Base-by-base conservation (phyloP, 202 grass and related monocot genomes). In the Digitaria exilis region DNA sequence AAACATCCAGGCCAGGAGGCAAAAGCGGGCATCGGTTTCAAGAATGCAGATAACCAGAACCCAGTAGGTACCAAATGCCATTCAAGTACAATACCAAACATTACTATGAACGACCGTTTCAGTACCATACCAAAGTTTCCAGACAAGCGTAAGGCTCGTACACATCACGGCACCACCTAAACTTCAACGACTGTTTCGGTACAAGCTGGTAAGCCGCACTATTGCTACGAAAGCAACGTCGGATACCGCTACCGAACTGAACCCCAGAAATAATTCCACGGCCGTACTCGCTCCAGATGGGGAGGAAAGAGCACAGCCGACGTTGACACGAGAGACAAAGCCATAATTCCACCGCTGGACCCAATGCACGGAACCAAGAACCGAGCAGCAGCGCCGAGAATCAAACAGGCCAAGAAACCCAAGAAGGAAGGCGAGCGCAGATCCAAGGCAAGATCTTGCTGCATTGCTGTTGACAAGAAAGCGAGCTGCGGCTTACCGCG, bases 361-460 rank as follows among this genome's bases (percentile, higher is more conserved):
- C 80, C 51, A 57, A 73, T 28, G 8, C 3, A 42, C 73, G 56
- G 50, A 79, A 55, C 42, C 79, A 63, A 65, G 72, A 86, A 86
- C 3, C 64, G 28, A 39, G 71, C 62, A 51, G 75, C 30, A 1
- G 28, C 39, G 7, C 6, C 11, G 15, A 39, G 51, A 62, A 85
- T 10, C 45, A 12, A 37, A 51, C 51, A 42, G 10, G 41, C 31
- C 49, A 68, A 34, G 78, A 39, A 76, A 87, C 31, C 30, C 31
- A 70, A 70, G 81, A 52, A 63, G 17, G 39, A 13, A 51, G 30
- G 88, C 32, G 49, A 26, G 49, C 32, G 79, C 80, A 79, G 84
- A 90, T 90, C 84, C 80, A 30, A 34, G 43, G 19, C 79, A 86
- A 67, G 88, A 90, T 86, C 74, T 79, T 41, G 70, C 82, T 37